Evolutionary conservation across 192 early-diverging fungal genomes (phyloP).

Genomic region (Coemansia sp.): DNA sequence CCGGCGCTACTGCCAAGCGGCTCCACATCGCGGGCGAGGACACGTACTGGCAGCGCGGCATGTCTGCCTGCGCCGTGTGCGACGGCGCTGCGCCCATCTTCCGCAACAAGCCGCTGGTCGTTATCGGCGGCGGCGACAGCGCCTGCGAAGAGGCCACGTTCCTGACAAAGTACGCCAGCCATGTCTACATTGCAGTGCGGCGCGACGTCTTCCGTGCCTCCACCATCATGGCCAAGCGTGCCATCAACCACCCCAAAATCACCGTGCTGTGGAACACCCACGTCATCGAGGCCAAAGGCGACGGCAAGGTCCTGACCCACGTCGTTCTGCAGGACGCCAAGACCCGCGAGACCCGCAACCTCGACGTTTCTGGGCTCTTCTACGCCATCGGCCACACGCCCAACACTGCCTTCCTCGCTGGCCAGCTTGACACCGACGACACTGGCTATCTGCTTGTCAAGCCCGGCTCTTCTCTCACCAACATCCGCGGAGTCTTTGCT

Average conservation of each 20-base stretch:
- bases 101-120: constrained; percentile 90
- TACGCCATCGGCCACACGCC: constrained; percentile 98
- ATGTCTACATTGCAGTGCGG: constrained; percentile 92
- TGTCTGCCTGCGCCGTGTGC: constrained; percentile 98
- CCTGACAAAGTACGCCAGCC: constrained; percentile 94
- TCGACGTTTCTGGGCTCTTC: constrained; percentile 88
- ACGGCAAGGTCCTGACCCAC: constrained; percentile 71
- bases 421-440: constrained; percentile 78
- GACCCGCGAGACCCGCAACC: constrained; percentile 61
- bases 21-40: constrained; percentile 88
- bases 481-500: constrained; percentile 91
- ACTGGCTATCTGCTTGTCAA: constrained; percentile 85
- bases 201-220: constrained; percentile 95
- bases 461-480: constrained; percentile 80
- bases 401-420: constrained; percentile 72
- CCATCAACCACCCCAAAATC: constrained; percentile 82
- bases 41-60: constrained; percentile 95
- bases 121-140: constrained; percentile 96
- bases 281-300: constrained; percentile 83
- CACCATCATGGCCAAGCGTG: constrained; percentile 93
- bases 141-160: constrained; percentile 95
- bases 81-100: constrained; percentile 98
- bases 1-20: constrained; percentile 98
- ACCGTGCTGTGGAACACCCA: constrained; percentile 88
- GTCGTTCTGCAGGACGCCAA: constrained; percentile 77